These are phyloP conservation scores for Albizia julibrissin DNA, from an alignment of 306 rosid species.

Conservation along the genomic window DNA sequence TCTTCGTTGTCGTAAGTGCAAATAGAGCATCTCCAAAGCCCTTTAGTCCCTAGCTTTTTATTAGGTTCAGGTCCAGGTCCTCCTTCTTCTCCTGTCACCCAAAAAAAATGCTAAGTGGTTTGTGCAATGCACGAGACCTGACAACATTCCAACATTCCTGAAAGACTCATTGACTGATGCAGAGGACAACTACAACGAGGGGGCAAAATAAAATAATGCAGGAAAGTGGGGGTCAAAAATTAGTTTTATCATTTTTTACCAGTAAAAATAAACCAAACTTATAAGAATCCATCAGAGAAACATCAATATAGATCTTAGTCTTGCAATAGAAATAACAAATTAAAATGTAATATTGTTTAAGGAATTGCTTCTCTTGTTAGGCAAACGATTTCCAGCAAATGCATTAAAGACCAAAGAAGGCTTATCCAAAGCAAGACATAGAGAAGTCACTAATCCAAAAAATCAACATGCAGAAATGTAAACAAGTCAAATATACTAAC, in stretches of 20 bases:
- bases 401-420: not conserved
- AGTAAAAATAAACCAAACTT: not conserved
- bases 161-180: not conserved
- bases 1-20: constrained; percentile 93
- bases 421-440: not conserved
- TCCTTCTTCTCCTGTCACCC: constrained; percentile 46
- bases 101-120: constrained; percentile 22
- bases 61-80: constrained; percentile 25
- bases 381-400: constrained; percentile 13
- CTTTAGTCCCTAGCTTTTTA: constrained; percentile 48
- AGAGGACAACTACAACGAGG: not conserved
- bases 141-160: constrained; percentile 1
- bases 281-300: not conserved
- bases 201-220: not conserved
- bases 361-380: not conserved
- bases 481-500: constrained; percentile 43
- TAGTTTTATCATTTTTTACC: not conserved
- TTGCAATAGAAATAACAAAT: constrained; percentile 11
- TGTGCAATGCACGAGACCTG: not conserved
- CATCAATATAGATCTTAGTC: constrained; percentile 8
- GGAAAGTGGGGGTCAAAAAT: not conserved
- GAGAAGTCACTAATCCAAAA: not conserved
- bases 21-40: constrained; percentile 76
- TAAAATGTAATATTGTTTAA: not conserved
- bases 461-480: not conserved